phyloP scores from a whole-genome alignment of 75 land plant genomes.

The Azolla pinnata region DNA sequence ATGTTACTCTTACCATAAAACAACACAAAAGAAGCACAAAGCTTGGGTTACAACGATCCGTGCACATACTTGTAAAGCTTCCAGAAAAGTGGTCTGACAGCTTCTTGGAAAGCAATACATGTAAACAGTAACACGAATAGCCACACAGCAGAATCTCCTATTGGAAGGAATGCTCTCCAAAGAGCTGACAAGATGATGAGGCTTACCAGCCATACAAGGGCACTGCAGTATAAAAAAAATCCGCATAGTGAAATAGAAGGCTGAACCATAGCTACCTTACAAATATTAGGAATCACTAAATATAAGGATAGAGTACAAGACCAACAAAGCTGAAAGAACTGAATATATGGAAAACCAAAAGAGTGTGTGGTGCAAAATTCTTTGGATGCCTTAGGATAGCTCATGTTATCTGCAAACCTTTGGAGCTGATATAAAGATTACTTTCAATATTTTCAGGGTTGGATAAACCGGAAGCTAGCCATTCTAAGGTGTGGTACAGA shows the following conservation, averaged over 20 bases:
- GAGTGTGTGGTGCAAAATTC: no score
- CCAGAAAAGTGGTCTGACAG: conserved; percentile 65
- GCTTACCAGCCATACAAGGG: conserved; percentile 82
- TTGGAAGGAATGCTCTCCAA: conserved; percentile 95
- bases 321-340: no score
- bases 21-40: not conserved
- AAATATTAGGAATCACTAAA: no score
- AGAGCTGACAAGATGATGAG: conserved; percentile 53
- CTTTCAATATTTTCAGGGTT: no score
- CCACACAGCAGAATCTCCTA: conserved; percentile 53
- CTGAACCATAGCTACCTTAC: not conserved
- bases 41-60: no score
- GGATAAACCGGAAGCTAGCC: no score
- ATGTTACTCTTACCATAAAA: not conserved
- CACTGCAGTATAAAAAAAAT: conserved; percentile 37
- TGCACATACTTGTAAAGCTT: conserved; percentile 65
- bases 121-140: conserved; percentile 47
- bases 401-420: no score
- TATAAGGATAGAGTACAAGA: no score
- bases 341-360: no score
- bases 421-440: no score
- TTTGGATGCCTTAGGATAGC: no score
- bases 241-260: not conserved
- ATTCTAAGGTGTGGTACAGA: no score
- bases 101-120: conserved; percentile 75